phyloP scores from a whole-genome alignment of 257 asterid species.

The Solanum virginianum region DNA sequence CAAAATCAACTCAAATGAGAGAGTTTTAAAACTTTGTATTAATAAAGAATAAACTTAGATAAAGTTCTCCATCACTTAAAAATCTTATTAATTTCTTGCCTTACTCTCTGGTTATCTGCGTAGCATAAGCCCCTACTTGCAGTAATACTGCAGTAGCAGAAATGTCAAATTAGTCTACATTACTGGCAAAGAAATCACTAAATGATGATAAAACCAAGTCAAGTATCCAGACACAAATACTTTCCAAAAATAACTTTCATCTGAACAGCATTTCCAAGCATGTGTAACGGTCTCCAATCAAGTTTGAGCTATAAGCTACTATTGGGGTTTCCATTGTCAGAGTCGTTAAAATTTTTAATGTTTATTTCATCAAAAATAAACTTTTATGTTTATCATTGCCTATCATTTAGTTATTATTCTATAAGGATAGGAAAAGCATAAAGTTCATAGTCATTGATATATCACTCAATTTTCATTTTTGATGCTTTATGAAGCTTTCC shows the following conservation, averaged over 20 bases:
- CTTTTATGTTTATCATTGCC: neutral
- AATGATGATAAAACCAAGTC: neutral
- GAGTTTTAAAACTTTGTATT: neutral
- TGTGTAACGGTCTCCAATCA: neutral
- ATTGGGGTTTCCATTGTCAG: neutral
- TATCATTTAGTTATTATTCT: neutral
- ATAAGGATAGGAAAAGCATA: neutral
- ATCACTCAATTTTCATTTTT: neutral
- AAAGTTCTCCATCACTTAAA: neutral
- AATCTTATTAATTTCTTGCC: neutral
- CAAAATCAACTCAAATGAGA: neutral
- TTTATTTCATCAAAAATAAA: too few relatives aligned
- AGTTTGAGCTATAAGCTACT: neutral
- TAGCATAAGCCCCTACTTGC: neutral
- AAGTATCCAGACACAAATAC: neutral
- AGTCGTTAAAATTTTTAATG: neutral
- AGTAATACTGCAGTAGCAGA: neutral
- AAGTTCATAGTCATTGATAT: neutral
- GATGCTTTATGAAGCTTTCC: neutral
- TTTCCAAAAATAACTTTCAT: neutral
- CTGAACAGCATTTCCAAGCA: neutral
- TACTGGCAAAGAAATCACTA: neutral
- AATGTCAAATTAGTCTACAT: neutral
- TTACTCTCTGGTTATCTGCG: neutral
- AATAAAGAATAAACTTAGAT: neutral